Evolutionary conservation across 2,329 filamentous ascomycete genomes (phyloP).

Genomic region (Metarhizium robertsii): DNA sequence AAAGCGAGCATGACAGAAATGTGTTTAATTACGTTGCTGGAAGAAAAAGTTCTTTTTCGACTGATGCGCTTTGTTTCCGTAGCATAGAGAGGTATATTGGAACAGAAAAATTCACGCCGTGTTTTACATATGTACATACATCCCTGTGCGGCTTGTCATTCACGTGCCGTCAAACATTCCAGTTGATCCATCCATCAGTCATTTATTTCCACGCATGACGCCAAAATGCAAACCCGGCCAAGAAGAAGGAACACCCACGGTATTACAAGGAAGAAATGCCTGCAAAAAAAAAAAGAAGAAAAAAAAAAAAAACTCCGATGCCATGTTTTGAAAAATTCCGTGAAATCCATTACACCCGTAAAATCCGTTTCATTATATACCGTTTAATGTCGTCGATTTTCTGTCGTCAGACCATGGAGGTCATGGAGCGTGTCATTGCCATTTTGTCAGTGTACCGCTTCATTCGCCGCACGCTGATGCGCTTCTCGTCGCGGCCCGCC

Average conservation of each 20-base stretch:
- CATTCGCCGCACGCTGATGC: constrained; percentile 34
- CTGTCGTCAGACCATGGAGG: constrained; percentile 8
- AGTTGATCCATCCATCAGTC: background rate
- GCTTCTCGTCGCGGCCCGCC: constrained; percentile 29
- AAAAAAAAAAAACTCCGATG: background rate
- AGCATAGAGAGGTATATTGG: background rate
- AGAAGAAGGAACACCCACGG: background rate
- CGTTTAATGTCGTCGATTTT: background rate
- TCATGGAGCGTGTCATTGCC: constrained; percentile 17
- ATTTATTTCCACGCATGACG: background rate
- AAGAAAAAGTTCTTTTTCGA: too few relatives aligned
- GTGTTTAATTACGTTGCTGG: too few relatives aligned
- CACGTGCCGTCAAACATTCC: constrained; percentile 2
- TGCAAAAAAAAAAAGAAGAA: background rate
- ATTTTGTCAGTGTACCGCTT: constrained; percentile 35
- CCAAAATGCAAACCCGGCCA: background rate
- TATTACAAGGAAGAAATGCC: background rate
- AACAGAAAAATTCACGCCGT: background rate
- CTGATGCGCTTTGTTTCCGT: background rate
- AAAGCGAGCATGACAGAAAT: too few relatives aligned
- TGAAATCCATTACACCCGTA: background rate
- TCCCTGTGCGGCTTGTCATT: background rate
- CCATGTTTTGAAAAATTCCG: background rate
- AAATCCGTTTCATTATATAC: background rate
- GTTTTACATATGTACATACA: background rate